These are phyloP conservation scores for Solidago caesia DNA, from an alignment of 129 eudicot species.

Conservation along the genomic window DNA sequence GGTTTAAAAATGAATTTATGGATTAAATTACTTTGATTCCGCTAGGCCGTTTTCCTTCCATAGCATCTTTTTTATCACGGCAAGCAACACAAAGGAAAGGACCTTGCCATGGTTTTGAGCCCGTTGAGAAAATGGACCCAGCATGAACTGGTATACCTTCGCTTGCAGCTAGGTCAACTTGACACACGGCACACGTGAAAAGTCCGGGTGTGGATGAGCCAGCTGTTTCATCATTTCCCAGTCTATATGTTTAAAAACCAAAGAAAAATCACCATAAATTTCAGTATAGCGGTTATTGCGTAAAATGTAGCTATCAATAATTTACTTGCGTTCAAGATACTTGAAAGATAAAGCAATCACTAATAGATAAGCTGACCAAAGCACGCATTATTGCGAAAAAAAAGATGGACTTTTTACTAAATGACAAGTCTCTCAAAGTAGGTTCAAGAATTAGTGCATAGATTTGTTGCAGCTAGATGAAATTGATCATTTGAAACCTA, in stretches of 20 bases:
- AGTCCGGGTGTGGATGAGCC: conserved; percentile 37
- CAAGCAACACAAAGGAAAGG: conserved; percentile 66
- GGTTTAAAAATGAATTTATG: background rate
- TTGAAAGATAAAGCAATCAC: too few relatives aligned
- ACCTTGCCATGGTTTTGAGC: conserved; percentile 70
- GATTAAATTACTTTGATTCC: conserved; percentile 47
- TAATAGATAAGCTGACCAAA: too few relatives aligned
- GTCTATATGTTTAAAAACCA: conserved; percentile 34
- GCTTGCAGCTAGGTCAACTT: conserved; percentile 52
- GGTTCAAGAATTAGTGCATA: too few relatives aligned
- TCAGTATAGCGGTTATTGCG: background rate
- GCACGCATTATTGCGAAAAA: too few relatives aligned
- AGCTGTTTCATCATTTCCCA: conserved; percentile 45
- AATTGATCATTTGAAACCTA: too few relatives aligned
- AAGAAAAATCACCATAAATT: background rate
- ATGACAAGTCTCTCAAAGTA: too few relatives aligned
- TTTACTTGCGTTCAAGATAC: too few relatives aligned
- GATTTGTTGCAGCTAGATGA: too few relatives aligned
- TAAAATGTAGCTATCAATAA: too few relatives aligned
- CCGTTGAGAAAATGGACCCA: conserved; percentile 55
- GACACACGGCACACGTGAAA: conserved; percentile 63
- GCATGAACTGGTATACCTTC: conserved; percentile 65
- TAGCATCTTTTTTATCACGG: conserved; percentile 67
- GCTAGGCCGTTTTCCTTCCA: conserved; percentile 79
- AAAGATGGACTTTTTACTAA: too few relatives aligned